Base-by-base conservation (phyloP, 257 asterid species). In the Ballota nigra region DNA sequence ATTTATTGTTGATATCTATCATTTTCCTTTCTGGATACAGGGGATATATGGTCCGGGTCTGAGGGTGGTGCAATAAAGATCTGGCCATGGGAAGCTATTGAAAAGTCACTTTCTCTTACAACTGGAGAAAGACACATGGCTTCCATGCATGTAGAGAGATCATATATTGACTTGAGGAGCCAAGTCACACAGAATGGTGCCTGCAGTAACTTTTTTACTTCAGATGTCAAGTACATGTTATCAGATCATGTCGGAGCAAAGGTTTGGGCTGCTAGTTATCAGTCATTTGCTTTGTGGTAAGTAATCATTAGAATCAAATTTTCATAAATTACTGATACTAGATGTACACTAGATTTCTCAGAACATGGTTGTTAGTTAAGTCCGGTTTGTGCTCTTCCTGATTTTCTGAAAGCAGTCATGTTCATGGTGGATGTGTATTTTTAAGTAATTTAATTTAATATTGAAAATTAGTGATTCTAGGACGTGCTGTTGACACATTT, bases 51-150 rank as follows among this genome's bases (percentile, higher is more conserved):
- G 99, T 79, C 97, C 12, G 98, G 96, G 55, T 95, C 98, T 63
- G 99, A 95, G 83, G 88, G 91, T 68, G 99, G 98, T 76, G 81
- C 87, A 51, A 64, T 95, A 60, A 95, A 84, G 86, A 80, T 88
- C 72, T 95, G 99, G 98, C 89, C 97, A 16, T 95, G 98, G 96
- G 99, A 95, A 86, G 91, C 96, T 80, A 83, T 92, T 66, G 98
- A 89, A 79, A 95, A 84, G 74, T 80, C 96, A 15, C 86, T 92
- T 75, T 62, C 91, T 62, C 75, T 86, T 66, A 81, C 82, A 72
- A 8, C 22, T 68, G 98, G 93, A 66, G 98, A 90, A 79, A 86
- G 92, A 60, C 94, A 89, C 82, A 82, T 89, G 90, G 95, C 99
- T 83, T 83, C 97, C 77, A 80, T 92, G 72, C 64, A 71, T 56